phyloP scores from a whole-genome alignment of 2,329 filamentous ascomycete species.

The Podosphaera fusca region DNA sequence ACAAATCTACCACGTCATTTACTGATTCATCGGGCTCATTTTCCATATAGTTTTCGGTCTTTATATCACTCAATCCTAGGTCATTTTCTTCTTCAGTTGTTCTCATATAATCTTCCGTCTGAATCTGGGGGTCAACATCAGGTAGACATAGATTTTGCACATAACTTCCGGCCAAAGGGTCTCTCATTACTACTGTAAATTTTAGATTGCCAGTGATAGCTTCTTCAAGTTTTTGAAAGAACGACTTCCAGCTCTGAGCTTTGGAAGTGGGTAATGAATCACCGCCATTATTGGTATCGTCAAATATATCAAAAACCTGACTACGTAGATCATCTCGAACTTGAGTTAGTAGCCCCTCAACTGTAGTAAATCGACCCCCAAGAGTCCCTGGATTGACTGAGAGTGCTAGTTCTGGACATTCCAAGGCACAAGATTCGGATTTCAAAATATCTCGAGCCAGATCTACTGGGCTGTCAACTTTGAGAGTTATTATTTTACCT shows the following conservation, averaged over 20 bases:
- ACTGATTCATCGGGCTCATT: slow-evolving; percentile 4
- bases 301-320: slow-evolving; percentile 63
- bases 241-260: slow-evolving; percentile 51
- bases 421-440: slow-evolving; percentile 72
- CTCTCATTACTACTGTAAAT: slow-evolving; percentile 65
- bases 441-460: slow-evolving; percentile 87
- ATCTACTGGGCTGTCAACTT: slow-evolving; percentile 46
- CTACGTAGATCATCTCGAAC: slow-evolving; percentile 72
- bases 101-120: slow-evolving; percentile 58
- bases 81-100: slow-evolving; percentile 89
- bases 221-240: slow-evolving; percentile 53
- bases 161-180: slow-evolving; percentile 81
- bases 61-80: slow-evolving; percentile 77
- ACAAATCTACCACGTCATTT: neutral
- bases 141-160: slow-evolving; percentile 75
- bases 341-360: slow-evolving; percentile 82
- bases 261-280: slow-evolving; percentile 51
- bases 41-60: slow-evolving; percentile 51
- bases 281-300: slow-evolving; percentile 33
- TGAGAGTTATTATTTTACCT: slow-evolving; percentile 62
- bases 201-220: slow-evolving; percentile 61
- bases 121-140: slow-evolving; percentile 54
- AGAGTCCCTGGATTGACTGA: slow-evolving; percentile 82
- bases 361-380: slow-evolving; percentile 86
- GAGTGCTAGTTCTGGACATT: slow-evolving; percentile 69